Percentiles rank a stretch among this genome's conserved stretches.
phyloP scores from a whole-genome alignment of 169 alveolate genomes.

The Pseudocohnilembus persalinus region DNA sequence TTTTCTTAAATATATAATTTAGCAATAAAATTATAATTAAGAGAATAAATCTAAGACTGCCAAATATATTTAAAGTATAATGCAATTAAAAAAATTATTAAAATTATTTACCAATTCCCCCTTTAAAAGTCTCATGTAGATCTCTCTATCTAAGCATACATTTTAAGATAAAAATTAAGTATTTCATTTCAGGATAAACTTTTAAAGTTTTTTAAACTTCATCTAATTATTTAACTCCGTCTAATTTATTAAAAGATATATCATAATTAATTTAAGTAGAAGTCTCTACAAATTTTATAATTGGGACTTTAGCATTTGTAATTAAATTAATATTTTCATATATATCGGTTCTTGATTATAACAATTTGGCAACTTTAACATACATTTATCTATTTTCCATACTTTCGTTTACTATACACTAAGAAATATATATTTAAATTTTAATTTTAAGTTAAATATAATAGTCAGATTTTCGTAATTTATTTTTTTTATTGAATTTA shows the following conservation, averaged over 20 bases:
- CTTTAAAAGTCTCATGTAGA: conserved; percentile 44
- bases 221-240: conserved; percentile 38
- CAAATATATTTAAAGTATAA: too few relatives aligned
- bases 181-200: conserved; percentile 43
- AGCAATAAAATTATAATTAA: too few relatives aligned
- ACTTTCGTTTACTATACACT: conserved; percentile 26
- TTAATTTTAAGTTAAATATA: not conserved
- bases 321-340: conserved; percentile 35
- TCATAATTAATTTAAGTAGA: conserved; percentile 34
- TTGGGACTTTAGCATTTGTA: conserved; percentile 50
- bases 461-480: not conserved
- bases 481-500: not conserved
- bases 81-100: too few relatives aligned
- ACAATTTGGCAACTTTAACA: conserved; percentile 32
- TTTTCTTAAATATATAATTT: too few relatives aligned
- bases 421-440: not conserved
- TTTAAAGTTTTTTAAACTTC: conserved; percentile 43
- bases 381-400: conserved; percentile 8
- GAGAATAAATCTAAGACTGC: too few relatives aligned
- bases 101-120: conserved; percentile 33
- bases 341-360: conserved; percentile 11
- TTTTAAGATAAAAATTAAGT: conserved; percentile 25
- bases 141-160: conserved; percentile 49
- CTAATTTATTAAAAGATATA: conserved; percentile 39
- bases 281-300: conserved; percentile 38